These are phyloP conservation scores for Hypholoma sublateritium DNA, from an alignment of 768 basidiomycete species.

Conservation along the genomic window DNA sequence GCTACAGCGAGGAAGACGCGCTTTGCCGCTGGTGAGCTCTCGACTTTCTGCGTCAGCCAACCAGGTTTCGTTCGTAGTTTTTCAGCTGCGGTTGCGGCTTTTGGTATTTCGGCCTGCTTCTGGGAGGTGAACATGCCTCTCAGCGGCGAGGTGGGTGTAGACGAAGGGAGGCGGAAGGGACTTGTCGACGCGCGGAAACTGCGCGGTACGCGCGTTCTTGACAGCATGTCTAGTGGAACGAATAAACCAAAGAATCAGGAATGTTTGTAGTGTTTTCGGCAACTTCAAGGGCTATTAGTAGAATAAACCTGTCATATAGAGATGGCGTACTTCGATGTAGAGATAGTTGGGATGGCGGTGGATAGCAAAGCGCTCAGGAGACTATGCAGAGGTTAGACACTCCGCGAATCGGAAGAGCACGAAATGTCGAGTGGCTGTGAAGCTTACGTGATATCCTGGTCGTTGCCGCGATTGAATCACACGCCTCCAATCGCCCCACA, in stretches of 20 bases:
- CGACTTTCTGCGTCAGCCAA: slow-evolving; percentile 59
- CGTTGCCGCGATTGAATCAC: too few species aligned
- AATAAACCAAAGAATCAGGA: too few species aligned
- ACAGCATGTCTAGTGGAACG: neutral
- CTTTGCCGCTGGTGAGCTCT: slow-evolving; percentile 46
- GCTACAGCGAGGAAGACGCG: slow-evolving; percentile 48
- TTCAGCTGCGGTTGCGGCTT: neutral
- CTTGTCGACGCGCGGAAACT: neutral
- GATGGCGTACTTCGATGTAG: too few species aligned
- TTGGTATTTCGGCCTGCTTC: neutral
- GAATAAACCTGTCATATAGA: too few species aligned
- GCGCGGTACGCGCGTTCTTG: neutral
- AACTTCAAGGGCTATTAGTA: too few species aligned
- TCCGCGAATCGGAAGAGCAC: neutral
- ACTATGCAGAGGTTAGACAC: too few species aligned
- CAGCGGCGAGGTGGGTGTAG: neutral
- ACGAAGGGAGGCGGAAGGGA: neutral
- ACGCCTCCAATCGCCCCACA: too few species aligned
- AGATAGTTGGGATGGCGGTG: too few species aligned
- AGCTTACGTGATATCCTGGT: too few species aligned
- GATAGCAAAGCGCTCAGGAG: too few species aligned
- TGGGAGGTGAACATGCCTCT: neutral
- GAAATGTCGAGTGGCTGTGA: neutral
- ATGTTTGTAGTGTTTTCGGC: too few species aligned
- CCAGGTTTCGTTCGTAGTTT: slow-evolving; percentile 1